These are phyloP conservation scores for Solanum tarapatanum DNA, from an alignment of 257 asterid species.

Conservation along the genomic window DNA sequence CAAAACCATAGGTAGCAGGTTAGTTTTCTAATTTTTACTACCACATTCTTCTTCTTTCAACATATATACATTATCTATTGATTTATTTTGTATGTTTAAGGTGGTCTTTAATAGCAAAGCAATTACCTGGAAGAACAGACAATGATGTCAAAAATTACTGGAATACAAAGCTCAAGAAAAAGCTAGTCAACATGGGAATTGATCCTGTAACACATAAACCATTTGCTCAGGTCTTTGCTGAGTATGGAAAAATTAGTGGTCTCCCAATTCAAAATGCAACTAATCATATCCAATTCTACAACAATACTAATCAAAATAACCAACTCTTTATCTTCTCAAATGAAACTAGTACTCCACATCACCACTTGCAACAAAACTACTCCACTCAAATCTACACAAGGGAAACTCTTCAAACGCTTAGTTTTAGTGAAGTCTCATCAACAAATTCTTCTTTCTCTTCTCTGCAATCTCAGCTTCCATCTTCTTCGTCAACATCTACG, in stretches of 20 bases:
- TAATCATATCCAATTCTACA: constrained; percentile 19
- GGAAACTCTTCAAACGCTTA: constrained; percentile 19
- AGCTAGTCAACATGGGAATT: constrained; percentile 73
- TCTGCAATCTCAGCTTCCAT: neutral
- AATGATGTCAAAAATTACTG: constrained; percentile 95
- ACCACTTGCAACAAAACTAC: constrained; percentile 4
- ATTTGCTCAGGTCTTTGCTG: constrained; percentile 67
- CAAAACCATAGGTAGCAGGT: constrained; percentile 88
- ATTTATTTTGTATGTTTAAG: constrained; percentile 13
- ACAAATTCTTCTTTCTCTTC: constrained; percentile 21
- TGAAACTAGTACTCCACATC: neutral
- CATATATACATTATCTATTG: neutral
- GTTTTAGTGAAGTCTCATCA: constrained; percentile 29
- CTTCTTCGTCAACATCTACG: constrained; percentile 10
- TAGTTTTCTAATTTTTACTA: neutral
- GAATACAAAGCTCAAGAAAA: constrained; percentile 94
- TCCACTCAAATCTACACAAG: neutral
- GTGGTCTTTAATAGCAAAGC: constrained; percentile 85
- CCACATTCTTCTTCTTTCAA: neutral
- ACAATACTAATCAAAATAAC: neutral
- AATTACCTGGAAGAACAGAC: constrained; percentile 87
- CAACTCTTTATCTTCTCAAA: neutral
- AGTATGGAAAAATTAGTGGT: constrained; percentile 60
- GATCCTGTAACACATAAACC: constrained; percentile 98
- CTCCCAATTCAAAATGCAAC: constrained; percentile 17